Base-by-base conservation (phyloP, 2,329 filamentous ascomycete genomes). In the Neophaeococcomyces aloes region DNA sequence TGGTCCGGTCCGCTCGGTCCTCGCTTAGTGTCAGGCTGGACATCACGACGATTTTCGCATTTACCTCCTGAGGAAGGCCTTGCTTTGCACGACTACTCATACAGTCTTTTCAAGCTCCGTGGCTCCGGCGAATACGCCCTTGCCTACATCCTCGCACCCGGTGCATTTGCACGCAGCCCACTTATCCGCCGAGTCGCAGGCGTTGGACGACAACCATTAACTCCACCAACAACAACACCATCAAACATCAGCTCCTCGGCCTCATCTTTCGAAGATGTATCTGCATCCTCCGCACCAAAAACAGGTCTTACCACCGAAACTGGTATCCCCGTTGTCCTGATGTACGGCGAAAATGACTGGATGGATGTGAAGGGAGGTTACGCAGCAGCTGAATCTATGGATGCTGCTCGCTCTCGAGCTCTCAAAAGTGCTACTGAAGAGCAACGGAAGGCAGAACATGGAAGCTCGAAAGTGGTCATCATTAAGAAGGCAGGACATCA, bases 321-420 rank as follows among this genome's bases (percentile, higher is more conserved):
- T 0, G 87, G 88, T 1, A 71, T 87, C 38, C 89, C 91, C 0
- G 70, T 96, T 25, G 75, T 96, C 7, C 76, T 98, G 60, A 88
- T 96, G 83, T 98, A 98, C 59, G 91, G 91, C 50, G 88, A 96
- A 56, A 81, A 91, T 58, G 91, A 98, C 68, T 98, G 91, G 91
- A 98, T 98, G 91, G 91, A 98, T 53, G 80, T 91, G 7, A 78
- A 79, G 0, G 91, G 88, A 21, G 91, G 91, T 0, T 77, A 80
- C 36, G 86, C 83, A 0, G 80, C 88, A 0, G 77, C 83, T 57
- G 77, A 88, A 63, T 87, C 83, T 61, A 74, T 96, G 10, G 80
- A 85, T 48, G 71, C 80, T 46, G 78, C 81, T 50, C 76, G 75
- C 51, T 64, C 66, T 19, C 74, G 75, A 38, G 69, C 74, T 0